Evolutionary conservation across 257 asterid species (phyloP), one percentile per base, ranked within the genome.

Genomic region (Thymus quinquecostatus): DNA sequence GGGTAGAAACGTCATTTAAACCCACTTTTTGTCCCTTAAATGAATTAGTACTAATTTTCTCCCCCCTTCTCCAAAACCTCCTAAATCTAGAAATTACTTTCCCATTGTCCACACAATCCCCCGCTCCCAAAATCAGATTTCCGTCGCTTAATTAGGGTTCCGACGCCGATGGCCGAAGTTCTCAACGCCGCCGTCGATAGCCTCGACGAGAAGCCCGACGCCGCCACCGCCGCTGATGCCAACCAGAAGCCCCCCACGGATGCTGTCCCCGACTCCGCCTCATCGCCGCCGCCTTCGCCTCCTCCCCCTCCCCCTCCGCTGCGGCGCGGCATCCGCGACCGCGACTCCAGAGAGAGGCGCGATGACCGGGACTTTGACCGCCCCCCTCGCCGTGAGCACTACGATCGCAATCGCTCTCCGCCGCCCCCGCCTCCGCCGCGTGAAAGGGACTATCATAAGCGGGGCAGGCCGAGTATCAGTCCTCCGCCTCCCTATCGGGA

Each of bases 81-180:
- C 60, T 50, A 64, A 77, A 77, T 77, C 80, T 64, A 43, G 51
- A 75, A 71, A 48, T 49, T 66, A 21, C 81, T 50, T 40, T 32
- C 13, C 32, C 41, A 66, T n/a, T 32, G 62, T 51, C 72, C 68
- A 33, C 64, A 66, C 44, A n/a, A 21, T 14, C n/a, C 13, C 2
- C 28, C 60, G 14, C 70, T 50, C 63, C 6, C 70, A 28, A 21
- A 21, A 60, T 50, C 27, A 48, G 21, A 47, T 2, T 28, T 60
- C 33, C 2, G 5, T 48, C 55, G 2, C 71, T 33, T 21, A 68
- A 64, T 79, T 79, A 74, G 83, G 83, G 83, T 74, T 74, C 65
- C 65, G 68, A 64, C 66, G 56, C 45, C 70, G 36, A 83, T 83
- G 88, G 77, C 88, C 10, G 88, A 83, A 68, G 84, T 74, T 47